Percentiles rank a stretch among this genome's conserved stretches.
These are phyloP conservation scores for Cutaneotrichosporon arboriforme DNA, from an alignment of 1,284 basidiomycete species.

Conservation along the genomic window DNA sequence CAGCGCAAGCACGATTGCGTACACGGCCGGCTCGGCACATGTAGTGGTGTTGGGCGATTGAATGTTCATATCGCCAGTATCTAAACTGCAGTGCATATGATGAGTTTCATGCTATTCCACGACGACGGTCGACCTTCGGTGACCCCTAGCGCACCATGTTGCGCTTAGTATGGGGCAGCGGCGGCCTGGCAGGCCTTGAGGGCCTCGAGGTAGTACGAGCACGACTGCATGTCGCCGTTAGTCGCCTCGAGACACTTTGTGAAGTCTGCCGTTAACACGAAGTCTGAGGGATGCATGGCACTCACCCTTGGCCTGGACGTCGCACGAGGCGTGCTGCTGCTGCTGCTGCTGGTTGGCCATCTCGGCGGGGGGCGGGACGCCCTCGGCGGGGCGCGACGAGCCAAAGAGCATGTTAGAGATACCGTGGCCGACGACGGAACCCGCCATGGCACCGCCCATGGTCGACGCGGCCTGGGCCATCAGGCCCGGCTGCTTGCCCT, in stretches of 20 bases:
- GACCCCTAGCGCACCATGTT: neutral
- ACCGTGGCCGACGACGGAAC: slow-evolving; percentile 55
- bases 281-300: slow-evolving; percentile 10
- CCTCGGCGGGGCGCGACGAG: slow-evolving; percentile 35
- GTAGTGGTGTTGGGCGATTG: no score
- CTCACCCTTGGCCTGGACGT: slow-evolving; percentile 54
- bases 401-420: slow-evolving; percentile 56
- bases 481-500: slow-evolving; percentile 34
- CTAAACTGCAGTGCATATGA: slow-evolving; percentile 6
- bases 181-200: slow-evolving; percentile 52
- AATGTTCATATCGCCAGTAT: no score
- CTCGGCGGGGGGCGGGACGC: slow-evolving; percentile 43
- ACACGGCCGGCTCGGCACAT: no score
- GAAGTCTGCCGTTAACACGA: slow-evolving; percentile 44
- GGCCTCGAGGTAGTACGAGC: slow-evolving; percentile 55
- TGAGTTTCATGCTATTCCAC: slow-evolving; percentile 5
- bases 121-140: no score
- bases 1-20: no score
- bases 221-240: slow-evolving; percentile 53
- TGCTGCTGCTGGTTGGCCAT: slow-evolving; percentile 34
- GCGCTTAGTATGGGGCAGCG: slow-evolving; percentile 45
- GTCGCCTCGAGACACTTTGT: slow-evolving; percentile 53
- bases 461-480: slow-evolving; percentile 52
- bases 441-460: slow-evolving; percentile 54
- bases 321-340: slow-evolving; percentile 48